These are phyloP conservation scores for Heritiera littoralis DNA, from an alignment of 345 rosid species.

Conservation along the genomic window DNA sequence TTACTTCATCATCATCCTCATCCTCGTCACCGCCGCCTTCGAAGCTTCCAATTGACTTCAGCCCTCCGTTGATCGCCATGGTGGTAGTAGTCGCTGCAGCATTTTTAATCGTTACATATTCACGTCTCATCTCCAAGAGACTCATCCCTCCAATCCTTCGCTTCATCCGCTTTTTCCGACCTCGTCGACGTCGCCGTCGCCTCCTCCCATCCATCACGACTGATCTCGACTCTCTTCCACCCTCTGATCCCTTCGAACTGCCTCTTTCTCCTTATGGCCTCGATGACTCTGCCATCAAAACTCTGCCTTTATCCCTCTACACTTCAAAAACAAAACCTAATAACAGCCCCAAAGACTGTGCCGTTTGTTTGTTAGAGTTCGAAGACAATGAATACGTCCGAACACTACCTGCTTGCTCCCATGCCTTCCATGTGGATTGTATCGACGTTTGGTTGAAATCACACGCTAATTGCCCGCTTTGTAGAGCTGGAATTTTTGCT, in stretches of 20 bases:
- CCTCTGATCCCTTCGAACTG: slow-evolving; percentile 53
- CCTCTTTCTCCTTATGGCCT: slow-evolving; percentile 72
- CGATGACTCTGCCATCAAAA: slow-evolving; percentile 83
- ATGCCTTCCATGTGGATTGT: slow-evolving; percentile 92
- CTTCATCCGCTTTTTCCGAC: slow-evolving; percentile 46
- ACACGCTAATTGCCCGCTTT: slow-evolving; percentile 90
- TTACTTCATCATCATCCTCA: not conserved
- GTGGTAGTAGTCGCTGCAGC: slow-evolving; percentile 81
- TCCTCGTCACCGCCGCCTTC: slow-evolving; percentile 31
- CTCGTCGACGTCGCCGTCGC: slow-evolving; percentile 44
- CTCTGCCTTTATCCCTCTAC: slow-evolving; percentile 72
- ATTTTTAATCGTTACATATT: slow-evolving; percentile 69
- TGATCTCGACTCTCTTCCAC: slow-evolving; percentile 60
- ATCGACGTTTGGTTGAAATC: slow-evolving; percentile 89
- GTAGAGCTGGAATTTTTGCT: slow-evolving; percentile 74
- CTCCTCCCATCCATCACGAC: slow-evolving; percentile 52
- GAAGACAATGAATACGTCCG: slow-evolving; percentile 80
- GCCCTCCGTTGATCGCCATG: slow-evolving; percentile 94
- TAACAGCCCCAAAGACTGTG: slow-evolving; percentile 54
- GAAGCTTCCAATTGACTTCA: slow-evolving; percentile 64
- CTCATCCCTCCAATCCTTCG: slow-evolving; percentile 49
- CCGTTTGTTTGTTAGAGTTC: slow-evolving; percentile 88
- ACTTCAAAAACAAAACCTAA: slow-evolving; percentile 32
- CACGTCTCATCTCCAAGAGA: slow-evolving; percentile 78
- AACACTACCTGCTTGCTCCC: slow-evolving; percentile 78